Percentiles rank a stretch among this genome's conserved stretches.
Evolutionary conservation across 2,329 filamentous ascomycete species (phyloP).

Genomic region (Talaromyces rugulosus): DNA sequence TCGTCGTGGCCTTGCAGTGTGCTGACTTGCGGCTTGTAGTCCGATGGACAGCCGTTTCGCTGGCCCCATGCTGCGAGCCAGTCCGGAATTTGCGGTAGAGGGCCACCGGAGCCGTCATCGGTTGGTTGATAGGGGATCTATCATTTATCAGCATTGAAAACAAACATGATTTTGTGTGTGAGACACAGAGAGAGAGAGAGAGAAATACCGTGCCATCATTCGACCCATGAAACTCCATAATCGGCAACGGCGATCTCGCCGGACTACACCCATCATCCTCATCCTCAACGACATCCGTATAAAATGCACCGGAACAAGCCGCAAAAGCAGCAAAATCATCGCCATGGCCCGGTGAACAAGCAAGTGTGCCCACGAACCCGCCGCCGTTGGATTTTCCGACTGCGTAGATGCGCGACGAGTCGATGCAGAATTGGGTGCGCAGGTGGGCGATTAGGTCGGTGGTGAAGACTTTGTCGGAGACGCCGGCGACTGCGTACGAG

Average conservation of each 20-base stretch:
- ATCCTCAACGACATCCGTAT: conserved; percentile 35
- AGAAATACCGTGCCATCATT: conserved; percentile 41
- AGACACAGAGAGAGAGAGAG: not conserved
- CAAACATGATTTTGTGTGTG: no score
- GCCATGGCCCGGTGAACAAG: conserved; percentile 37
- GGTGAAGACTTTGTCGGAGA: not conserved
- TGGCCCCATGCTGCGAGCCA: conserved; percentile 35
- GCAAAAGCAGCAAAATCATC: conserved; percentile 45
- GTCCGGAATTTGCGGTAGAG: conserved; percentile 42
- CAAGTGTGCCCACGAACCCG: conserved; percentile 46
- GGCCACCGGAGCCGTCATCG: conserved; percentile 33
- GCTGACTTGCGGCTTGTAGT: not conserved
- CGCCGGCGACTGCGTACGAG: not conserved
- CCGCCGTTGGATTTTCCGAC: conserved; percentile 47
- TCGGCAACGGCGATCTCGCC: conserved; percentile 35
- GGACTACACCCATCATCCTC: conserved; percentile 27
- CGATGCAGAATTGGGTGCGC: conserved; percentile 25
- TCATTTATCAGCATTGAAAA: not conserved
- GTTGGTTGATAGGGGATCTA: not conserved
- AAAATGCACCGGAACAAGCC: conserved; percentile 44
- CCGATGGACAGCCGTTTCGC: not conserved
- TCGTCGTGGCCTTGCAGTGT: not conserved
- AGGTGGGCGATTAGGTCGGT: not conserved
- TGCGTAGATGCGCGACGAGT: conserved; percentile 43
- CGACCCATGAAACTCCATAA: conserved; percentile 50